phyloP scores from a whole-genome alignment of 257 asterid genomes.

The Nemophila menziesii region DNA sequence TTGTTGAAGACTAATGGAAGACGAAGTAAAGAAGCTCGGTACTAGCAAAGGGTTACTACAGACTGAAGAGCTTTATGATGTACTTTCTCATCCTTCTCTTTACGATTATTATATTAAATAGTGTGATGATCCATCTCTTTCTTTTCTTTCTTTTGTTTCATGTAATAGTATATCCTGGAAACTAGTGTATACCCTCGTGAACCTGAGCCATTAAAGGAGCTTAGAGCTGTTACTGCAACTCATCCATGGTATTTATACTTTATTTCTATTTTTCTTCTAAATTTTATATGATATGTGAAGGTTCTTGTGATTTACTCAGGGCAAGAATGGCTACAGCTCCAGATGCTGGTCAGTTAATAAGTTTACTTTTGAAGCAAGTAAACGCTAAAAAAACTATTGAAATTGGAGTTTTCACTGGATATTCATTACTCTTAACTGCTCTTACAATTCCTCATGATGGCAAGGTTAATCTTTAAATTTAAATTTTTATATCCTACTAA shows the following conservation, averaged over 20 bases:
- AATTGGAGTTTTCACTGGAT: slow-evolving; percentile 56
- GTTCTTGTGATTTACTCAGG: slow-evolving; percentile 21
- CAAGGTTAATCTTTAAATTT: slow-evolving; percentile 20
- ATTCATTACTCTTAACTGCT: slow-evolving; percentile 46
- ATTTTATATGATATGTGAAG: too few species aligned
- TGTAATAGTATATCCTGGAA: slow-evolving; percentile 33
- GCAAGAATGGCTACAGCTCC: slow-evolving; percentile 29
- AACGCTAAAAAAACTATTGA: slow-evolving; percentile 43
- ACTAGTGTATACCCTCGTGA: slow-evolving; percentile 46
- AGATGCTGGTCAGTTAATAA: slow-evolving; percentile 42
- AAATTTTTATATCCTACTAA: too few species aligned
- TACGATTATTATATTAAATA: neutral
- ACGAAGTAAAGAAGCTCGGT: slow-evolving; percentile 3
- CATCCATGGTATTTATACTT: slow-evolving; percentile 28
- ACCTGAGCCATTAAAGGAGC: slow-evolving; percentile 35
- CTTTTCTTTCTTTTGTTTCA: neutral
- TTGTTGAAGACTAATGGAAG: slow-evolving; percentile 21
- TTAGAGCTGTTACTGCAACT: slow-evolving; percentile 30
- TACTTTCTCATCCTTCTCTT: neutral
- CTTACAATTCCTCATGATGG: slow-evolving; percentile 50
- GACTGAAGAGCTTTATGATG: slow-evolving; percentile 29
- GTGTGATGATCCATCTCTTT: neutral
- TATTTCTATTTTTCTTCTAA: neutral
- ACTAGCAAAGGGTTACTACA: slow-evolving; percentile 30
- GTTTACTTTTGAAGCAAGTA: slow-evolving; percentile 25